Percentiles rank a stretch among this genome's conserved stretches.
These are phyloP conservation scores for Aspergillus brunneoviolaceus DNA, from an alignment of 2,329 filamentous ascomycete genomes.

Conservation along the genomic window DNA sequence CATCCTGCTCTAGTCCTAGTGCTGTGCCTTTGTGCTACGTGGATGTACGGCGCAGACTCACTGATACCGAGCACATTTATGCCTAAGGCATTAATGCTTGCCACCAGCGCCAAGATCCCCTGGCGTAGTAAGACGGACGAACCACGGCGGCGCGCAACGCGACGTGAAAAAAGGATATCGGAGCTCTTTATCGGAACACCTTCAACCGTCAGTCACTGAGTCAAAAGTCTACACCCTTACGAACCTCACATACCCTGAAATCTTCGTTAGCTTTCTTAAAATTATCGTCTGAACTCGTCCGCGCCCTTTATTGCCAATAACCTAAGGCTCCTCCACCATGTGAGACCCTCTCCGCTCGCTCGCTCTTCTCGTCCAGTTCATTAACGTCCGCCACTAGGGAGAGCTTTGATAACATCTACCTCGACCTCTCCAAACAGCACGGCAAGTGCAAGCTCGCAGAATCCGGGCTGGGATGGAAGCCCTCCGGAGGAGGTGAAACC, in stretches of 20 bases:
- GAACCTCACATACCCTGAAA: neutral
- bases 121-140: conserved; percentile 13
- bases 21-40: too few relatives aligned
- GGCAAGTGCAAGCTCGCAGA: conserved; percentile 95
- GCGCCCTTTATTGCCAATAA: neutral
- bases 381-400: conserved; percentile 55
- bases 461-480: conserved; percentile 93
- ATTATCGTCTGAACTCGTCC: neutral
- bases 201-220: neutral
- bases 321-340: conserved; percentile 35
- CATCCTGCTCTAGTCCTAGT: too few relatives aligned
- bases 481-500: conserved; percentile 79
- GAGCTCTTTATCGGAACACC: conserved; percentile 14
- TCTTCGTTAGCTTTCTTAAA: neutral
- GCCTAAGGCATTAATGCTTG: conserved; percentile 10
- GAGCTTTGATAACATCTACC: conserved; percentile 95
- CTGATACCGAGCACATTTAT: neutral
- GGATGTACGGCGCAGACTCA: neutral
- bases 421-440: conserved; percentile 88
- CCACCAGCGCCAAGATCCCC: conserved; percentile 11
- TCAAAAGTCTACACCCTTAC: neutral
- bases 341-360: conserved; percentile 20
- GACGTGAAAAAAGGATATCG: conserved; percentile 23
- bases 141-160: conserved; percentile 25
- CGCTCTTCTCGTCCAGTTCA: neutral